These are phyloP conservation scores for Tetrahymena thermophila DNA, from an alignment of 73 alveolate genomes.

Conservation along the genomic window DNA sequence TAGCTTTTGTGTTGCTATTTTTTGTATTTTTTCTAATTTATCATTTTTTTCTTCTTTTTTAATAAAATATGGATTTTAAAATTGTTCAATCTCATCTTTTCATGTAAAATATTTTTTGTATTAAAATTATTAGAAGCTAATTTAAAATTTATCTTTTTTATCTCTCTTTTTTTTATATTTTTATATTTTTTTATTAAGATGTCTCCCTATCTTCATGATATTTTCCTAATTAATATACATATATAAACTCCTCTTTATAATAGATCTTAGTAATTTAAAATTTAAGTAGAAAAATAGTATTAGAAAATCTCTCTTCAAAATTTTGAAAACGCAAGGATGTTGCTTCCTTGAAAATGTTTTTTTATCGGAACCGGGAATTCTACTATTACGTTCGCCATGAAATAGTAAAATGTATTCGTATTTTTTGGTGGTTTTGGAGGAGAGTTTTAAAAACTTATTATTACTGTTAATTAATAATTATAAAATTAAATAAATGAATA, in stretches of 20 bases:
- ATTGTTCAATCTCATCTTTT: neutral
- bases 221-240: neutral
- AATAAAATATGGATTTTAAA: too few relatives aligned
- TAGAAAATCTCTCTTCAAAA: neutral
- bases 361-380: neutral
- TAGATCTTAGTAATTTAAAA: neutral
- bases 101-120: neutral
- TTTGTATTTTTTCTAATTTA: too few relatives aligned
- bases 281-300: neutral
- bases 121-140: neutral
- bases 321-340: neutral
- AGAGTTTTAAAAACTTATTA: neutral
- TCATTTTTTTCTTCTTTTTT: too few relatives aligned
- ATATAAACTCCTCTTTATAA: neutral
- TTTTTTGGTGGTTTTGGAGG: neutral
- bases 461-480: neutral
- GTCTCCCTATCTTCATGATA: neutral
- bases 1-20: too few relatives aligned
- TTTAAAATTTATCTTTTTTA: neutral
- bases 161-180: neutral
- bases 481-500: neutral
- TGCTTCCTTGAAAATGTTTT: neutral
- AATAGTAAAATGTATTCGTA: neutral
- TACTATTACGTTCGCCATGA: conserved; percentile 3
- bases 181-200: neutral